These are phyloP conservation scores for Esteya vermicola DNA, from an alignment of 2,329 filamentous ascomycete genomes.

Conservation along the genomic window DNA sequence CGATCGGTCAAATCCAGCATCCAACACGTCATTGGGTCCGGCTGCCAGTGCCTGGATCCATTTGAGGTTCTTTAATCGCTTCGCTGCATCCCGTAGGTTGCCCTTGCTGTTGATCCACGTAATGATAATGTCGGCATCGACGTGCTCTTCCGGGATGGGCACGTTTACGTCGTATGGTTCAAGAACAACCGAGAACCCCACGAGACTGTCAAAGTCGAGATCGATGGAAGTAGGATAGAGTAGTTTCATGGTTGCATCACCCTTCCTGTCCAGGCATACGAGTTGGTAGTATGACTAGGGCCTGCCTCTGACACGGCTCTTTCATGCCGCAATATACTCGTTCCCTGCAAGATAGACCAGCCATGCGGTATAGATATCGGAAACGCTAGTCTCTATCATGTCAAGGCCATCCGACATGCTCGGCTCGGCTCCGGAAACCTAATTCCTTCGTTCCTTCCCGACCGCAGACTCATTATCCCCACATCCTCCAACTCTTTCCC, in stretches of 20 bases:
- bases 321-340: slow-evolving; percentile 54
- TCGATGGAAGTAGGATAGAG: slow-evolving; percentile 15
- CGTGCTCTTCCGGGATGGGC: slow-evolving; percentile 26
- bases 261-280: neutral
- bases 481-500: too few relatives aligned
- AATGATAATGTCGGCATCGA: slow-evolving; percentile 30
- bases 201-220: slow-evolving; percentile 11
- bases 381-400: too few relatives aligned
- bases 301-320: slow-evolving; percentile 51
- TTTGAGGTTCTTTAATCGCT: slow-evolving; percentile 25
- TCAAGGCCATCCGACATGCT: too few relatives aligned
- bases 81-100: slow-evolving; percentile 28
- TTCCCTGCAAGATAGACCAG: slow-evolving; percentile 47
- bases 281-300: slow-evolving; percentile 40
- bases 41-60: slow-evolving; percentile 37
- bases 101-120: slow-evolving; percentile 28
- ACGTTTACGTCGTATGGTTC: slow-evolving; percentile 23
- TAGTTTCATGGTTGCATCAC: slow-evolving; percentile 10
- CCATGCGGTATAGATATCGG: slow-evolving; percentile 36
- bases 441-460: too few relatives aligned
- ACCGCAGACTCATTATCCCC: too few relatives aligned
- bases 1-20: slow-evolving; percentile 26
- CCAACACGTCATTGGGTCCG: slow-evolving; percentile 34
- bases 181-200: slow-evolving; percentile 11
- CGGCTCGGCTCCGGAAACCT: too few relatives aligned